Conservation (phyloP, 148 eudicot species). For the Salicornia ramosissima region DNA sequence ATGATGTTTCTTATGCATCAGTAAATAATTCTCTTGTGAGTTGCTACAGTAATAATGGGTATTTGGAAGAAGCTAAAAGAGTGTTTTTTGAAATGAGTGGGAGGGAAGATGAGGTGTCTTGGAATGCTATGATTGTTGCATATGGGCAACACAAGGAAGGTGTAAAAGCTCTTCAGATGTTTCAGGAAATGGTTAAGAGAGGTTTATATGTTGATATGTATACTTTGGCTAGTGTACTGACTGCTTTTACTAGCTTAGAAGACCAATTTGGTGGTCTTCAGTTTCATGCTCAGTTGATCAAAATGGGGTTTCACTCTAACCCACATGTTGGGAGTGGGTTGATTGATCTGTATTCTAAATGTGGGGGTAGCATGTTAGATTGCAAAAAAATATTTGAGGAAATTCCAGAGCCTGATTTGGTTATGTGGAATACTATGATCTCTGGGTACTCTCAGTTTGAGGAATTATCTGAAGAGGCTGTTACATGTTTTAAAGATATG, state of each 20-base stretch:
- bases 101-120: slow-evolving; percentile 63
- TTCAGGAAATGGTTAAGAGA: slow-evolving; percentile 48
- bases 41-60: slow-evolving; percentile 54
- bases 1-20: slow-evolving; percentile 45
- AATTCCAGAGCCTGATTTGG: slow-evolving; percentile 59
- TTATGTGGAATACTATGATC: slow-evolving; percentile 82
- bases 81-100: slow-evolving; percentile 45
- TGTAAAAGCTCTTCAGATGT: slow-evolving; percentile 49
- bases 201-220: slow-evolving; percentile 61
- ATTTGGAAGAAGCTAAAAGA: slow-evolving; percentile 45
- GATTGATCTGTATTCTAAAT: slow-evolving; percentile 69
- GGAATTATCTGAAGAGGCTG: slow-evolving; percentile 56
- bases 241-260: slow-evolving; percentile 60
- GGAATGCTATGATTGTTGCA: slow-evolving; percentile 86
- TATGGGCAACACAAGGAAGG: slow-evolving; percentile 60
- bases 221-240: slow-evolving; percentile 80
- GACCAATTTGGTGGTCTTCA: slow-evolving; percentile 66
- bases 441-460: slow-evolving; percentile 60
- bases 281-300: slow-evolving; percentile 67
- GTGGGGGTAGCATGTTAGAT: slow-evolving; percentile 40
- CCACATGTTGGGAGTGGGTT: slow-evolving; percentile 76
- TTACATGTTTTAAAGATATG: slow-evolving; percentile 55
- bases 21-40: slow-evolving; percentile 61
- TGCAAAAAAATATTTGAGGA: slow-evolving; percentile 53
- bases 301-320: slow-evolving; percentile 52